Evolutionary conservation across 371 early-diverging fungal genomes (phyloP), one percentile per base, ranked within the genome.

Genomic region (Rhizopus stolonifer): DNA sequence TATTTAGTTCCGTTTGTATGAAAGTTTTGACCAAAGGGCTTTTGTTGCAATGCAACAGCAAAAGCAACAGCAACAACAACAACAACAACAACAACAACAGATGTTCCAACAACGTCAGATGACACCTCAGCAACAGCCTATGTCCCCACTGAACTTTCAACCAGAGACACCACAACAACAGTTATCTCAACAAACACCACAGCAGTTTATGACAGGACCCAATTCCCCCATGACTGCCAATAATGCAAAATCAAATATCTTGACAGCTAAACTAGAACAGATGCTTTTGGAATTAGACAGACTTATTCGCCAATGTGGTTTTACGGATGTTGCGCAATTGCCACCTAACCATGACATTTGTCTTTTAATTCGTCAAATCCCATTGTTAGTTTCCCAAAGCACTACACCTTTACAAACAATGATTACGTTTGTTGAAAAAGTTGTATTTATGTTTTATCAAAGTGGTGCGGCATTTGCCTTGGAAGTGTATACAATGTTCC

Each of bases 281-380:
- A 74, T 84, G 44, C 68, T 91, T 4, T 59, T 73, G 13, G 93
- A 93, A 22, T 67, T 96, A 43, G 93, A 94, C 61, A 81, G 83
- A 46, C 65, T 82, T 19, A 71, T 91, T 18, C 67, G 75, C 1
- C 79, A 75, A 38, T 76, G 72, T 10, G 71, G 78, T 13, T 67
- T 70, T 17, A 64, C 73, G 11, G 65, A 83, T 7, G 69, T 89
- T 50, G 73, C 83, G 24, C 80, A 80, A 52, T 67, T 95, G 19
- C 92, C 94, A 0, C 76, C 81, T 3, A 83, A 86, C 54, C 92
- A 93, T 54, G 90, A 91, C 29, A 80, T 93, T 42, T 84, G 86
- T 29, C 60, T 79, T 19, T 57, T 86, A 23, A 79, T 92, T 45
- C 80, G 85, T 13, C 86, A 92, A 57, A 84, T 94, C 14, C 71